Evolutionary conservation across 192 early-diverging fungal genomes (phyloP).

Genomic region (Gaertneriomyces semiglobifer): DNA sequence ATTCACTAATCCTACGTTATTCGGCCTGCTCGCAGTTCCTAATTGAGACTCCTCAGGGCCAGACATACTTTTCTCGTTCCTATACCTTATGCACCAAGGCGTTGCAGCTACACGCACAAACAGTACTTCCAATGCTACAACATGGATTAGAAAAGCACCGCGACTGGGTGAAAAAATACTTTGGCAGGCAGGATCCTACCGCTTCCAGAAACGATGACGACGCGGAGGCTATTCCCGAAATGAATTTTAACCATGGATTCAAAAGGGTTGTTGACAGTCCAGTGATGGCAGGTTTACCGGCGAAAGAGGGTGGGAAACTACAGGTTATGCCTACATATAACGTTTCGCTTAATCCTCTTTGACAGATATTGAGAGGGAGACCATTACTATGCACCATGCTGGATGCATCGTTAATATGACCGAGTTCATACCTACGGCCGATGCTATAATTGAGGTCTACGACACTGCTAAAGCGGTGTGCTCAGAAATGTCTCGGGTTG

Average conservation of each 20-base stretch:
- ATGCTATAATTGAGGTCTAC: conserved; percentile 20
- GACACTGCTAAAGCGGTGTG: conserved; percentile 16
- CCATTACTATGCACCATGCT: conserved; percentile 48
- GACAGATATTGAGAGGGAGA: conserved; percentile 25
- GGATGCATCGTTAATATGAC: conserved; percentile 36
- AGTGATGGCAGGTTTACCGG: conserved; percentile 32
- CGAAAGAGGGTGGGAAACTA: conserved; percentile 19
- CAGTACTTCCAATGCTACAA: conserved; percentile 25
- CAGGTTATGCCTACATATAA: neutral
- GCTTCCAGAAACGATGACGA: conserved; percentile 17
- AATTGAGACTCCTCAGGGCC: conserved; percentile 17
- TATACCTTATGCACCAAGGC: conserved; percentile 35
- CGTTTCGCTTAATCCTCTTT: neutral
- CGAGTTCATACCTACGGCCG: conserved; percentile 45
- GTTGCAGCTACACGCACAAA: conserved; percentile 34
- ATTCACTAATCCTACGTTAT: neutral
- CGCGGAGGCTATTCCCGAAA: conserved; percentile 1
- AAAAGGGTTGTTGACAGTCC: conserved; percentile 26
- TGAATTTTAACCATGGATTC: conserved; percentile 6
- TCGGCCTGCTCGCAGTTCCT: neutral
- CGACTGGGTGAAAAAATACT: conserved; percentile 34
- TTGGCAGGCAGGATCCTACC: conserved; percentile 20
- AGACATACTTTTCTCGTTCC: conserved; percentile 40
- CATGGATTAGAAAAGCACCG: conserved; percentile 25
- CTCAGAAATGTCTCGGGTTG: conserved; percentile 17